Evolutionary conservation across 345 rosid species (phyloP), one percentile per base, ranked within the genome.

Genomic region (Populus tremula): DNA sequence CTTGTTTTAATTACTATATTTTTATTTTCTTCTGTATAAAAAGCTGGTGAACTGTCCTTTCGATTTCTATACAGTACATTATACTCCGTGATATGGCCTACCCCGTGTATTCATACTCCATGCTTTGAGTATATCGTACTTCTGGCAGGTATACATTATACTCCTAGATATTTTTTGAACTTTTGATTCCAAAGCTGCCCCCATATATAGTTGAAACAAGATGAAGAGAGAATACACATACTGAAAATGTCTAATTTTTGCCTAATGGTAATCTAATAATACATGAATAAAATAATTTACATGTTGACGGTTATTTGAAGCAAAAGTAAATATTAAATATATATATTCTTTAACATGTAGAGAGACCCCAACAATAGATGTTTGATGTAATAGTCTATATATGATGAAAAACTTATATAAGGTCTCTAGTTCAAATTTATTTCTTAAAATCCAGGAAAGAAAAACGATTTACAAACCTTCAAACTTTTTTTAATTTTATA

Each of bases 91-190:
- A n/a, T 67, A 38, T 78, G 76, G 33, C 80, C 85, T 69, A 67
- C 79, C 78, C 61, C 61, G 8, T 70, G 87, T 87, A 84, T 79
- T 82, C 80, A 73, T 78, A 82, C 86, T 72, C 82, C 31, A 0
- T 62, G 39, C 70, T 85, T 59, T 81, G 87, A 87, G 89, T 85
- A 77, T 83, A 61, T 43, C 49, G 56, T 87, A 87, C 89, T 83
- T 69, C 85, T 84, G 73, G 77, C 79, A 73, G 79, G 31, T 69
- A 13, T 73, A 78, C 81, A 14, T 64, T 72, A 76, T 76, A 78
- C 78, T 45, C 66, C 67, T 70, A 47, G 73, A 66, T 76, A 47
- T 82, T 79, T 41, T 82, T 4, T 45, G 1, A 16, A 2, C 20
- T 75, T 33, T 25, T 8, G 4, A 18, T 80, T 76, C 71, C 85